Evolutionary conservation across 2,329 filamentous ascomycete genomes (phyloP).

Genomic region (Pseudocercospora vitis): DNA sequence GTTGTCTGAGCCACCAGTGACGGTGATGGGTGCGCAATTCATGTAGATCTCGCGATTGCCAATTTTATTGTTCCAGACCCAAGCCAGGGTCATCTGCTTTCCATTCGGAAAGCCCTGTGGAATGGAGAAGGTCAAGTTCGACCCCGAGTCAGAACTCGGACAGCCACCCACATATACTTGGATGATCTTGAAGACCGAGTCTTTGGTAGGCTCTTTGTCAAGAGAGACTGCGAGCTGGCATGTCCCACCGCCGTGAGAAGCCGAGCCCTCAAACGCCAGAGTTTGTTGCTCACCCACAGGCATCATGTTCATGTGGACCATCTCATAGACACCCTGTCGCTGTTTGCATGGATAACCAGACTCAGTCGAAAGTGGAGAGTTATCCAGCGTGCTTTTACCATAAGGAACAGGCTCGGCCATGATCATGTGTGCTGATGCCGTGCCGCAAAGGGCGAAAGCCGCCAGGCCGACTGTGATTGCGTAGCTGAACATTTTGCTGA

Average conservation of each 20-base stretch:
- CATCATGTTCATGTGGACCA: conserved; percentile 59
- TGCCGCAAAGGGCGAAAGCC: conserved; percentile 40
- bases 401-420: conserved; percentile 71
- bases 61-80: conserved; percentile 85
- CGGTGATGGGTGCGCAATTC: conserved; percentile 78
- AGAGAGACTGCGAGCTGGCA: conserved; percentile 84
- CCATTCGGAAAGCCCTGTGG: conserved; percentile 72
- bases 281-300: conserved; percentile 60
- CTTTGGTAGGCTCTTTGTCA: conserved; percentile 66
- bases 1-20: conserved; percentile 52
- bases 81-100: conserved; percentile 73
- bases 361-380: conserved; percentile 68
- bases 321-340: conserved; percentile 46
- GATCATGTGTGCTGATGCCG: conserved; percentile 71
- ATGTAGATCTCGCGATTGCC: conserved; percentile 91
- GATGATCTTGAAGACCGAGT: conserved; percentile 81
- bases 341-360: conserved; percentile 50
- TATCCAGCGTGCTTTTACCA: conserved; percentile 53
- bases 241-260: conserved; percentile 84
- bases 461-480: conserved; percentile 12
- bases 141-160: conserved; percentile 64
- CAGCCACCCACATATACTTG: conserved; percentile 85
- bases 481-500: conserved; percentile 18
- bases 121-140: conserved; percentile 67
- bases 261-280: conserved; percentile 69